These are phyloP conservation scores for Gryganskiella cystojenkinii DNA, from an alignment of 192 early-diverging fungal species.

Conservation along the genomic window DNA sequence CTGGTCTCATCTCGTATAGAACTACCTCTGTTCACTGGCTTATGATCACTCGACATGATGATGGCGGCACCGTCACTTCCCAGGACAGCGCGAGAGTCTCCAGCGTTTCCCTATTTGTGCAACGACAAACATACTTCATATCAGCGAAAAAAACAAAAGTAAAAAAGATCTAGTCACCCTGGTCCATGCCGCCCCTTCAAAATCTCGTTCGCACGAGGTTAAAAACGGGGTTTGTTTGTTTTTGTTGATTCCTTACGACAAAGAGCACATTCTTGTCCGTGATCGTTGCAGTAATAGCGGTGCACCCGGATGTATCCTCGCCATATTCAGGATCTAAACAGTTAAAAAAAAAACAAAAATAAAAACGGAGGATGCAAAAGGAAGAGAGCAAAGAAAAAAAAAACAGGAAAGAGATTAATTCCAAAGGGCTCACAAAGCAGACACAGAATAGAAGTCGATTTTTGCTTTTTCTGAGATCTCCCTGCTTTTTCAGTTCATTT, in stretches of 20 bases:
- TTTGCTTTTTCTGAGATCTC: too few species aligned
- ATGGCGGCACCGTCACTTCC: constrained; percentile 79
- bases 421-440: not conserved
- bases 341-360: constrained; percentile 3
- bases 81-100: constrained; percentile 95
- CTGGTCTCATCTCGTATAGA: too few species aligned
- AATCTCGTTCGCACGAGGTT: too few species aligned
- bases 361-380: not conserved
- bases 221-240: too few species aligned
- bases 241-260: constrained; percentile 64
- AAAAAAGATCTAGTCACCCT: not conserved
- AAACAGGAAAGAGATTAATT: not conserved
- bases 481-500: not conserved
- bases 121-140: too few species aligned
- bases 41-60: constrained; percentile 93
- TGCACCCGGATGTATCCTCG: constrained; percentile 94
- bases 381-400: constrained; percentile 5
- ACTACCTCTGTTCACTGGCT: constrained; percentile 83
- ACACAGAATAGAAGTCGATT: not conserved
- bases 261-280: constrained; percentile 84
- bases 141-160: not conserved
- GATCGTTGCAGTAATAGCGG: constrained; percentile 89
- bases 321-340: constrained; percentile 78
- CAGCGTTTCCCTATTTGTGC: constrained; percentile 93
- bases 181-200: too few species aligned